Evolutionary conservation across 257 asterid genomes (phyloP).

Genomic region (Capsicum pubescens): DNA sequence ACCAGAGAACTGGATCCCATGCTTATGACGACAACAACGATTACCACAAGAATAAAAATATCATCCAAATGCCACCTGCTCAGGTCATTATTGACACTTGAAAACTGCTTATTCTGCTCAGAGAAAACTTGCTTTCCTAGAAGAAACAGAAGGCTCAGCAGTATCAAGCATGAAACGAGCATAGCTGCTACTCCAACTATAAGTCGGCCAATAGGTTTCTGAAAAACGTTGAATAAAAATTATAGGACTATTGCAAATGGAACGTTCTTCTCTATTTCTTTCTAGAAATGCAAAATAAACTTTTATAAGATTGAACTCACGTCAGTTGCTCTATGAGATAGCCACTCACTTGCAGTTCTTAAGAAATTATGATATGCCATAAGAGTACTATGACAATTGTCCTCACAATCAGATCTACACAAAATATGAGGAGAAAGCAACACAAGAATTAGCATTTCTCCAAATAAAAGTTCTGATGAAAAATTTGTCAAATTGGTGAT

Average conservation of each 20-base stretch:
- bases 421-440: too few species aligned
- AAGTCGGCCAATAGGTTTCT: conserved; percentile 75
- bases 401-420: conserved; percentile 45
- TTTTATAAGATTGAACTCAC: too few species aligned
- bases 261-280: too few species aligned
- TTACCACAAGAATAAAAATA: conserved; percentile 27
- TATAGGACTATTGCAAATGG: neutral
- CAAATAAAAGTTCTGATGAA: neutral
- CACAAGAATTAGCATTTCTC: conserved; percentile 30
- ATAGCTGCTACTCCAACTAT: conserved; percentile 70
- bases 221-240: conserved; percentile 40
- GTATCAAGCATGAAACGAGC: conserved; percentile 63
- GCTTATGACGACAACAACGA: conserved; percentile 57
- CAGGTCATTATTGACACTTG: conserved; percentile 33
- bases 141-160: conserved; percentile 56
- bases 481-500: neutral
- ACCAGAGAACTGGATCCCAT: conserved; percentile 97
- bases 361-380: conserved; percentile 71
- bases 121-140: conserved; percentile 40
- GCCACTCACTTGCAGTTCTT: conserved; percentile 72
- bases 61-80: too few species aligned
- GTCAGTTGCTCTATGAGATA: conserved; percentile 36
- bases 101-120: conserved; percentile 36
- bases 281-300: too few species aligned
- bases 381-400: conserved; percentile 44